Conservation (phyloP, 306 rosid species). For the Cicer arietinum region DNA sequence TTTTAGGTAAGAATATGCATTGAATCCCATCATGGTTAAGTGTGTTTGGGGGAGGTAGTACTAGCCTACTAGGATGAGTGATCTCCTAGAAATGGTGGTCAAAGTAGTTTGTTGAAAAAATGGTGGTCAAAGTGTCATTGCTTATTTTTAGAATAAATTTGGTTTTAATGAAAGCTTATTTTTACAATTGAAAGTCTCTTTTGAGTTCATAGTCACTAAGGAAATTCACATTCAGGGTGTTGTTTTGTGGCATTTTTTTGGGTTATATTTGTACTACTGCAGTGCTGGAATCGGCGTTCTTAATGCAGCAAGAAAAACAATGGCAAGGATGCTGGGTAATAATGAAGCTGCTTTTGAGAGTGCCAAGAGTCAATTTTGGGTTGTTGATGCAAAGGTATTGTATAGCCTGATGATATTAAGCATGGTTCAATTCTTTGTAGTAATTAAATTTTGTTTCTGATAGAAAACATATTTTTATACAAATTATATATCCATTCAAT, state of each 20-base stretch:
- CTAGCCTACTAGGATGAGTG: too few species aligned
- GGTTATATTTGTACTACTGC: conserved; percentile 54
- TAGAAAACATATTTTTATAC: background rate
- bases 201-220: conserved; percentile 27
- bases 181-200: conserved; percentile 27
- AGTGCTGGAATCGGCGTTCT: conserved; percentile 99
- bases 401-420: conserved; percentile 17
- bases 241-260: conserved; percentile 22
- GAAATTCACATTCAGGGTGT: conserved; percentile 30
- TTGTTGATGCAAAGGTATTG: conserved; percentile 89
- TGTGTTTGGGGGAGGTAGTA: too few species aligned
- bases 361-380: conserved; percentile 96
- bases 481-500: conserved; percentile 18
- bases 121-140: background rate
- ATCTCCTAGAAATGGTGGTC: background rate
- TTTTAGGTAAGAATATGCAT: background rate
- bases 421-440: background rate
- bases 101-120: background rate
- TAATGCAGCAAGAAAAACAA: conserved; percentile 89
- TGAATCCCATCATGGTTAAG: too few species aligned
- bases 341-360: conserved; percentile 82
- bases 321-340: conserved; percentile 99
- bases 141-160: conserved; percentile 30
- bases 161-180: conserved; percentile 15
- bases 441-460: conserved; percentile 23